phyloP scores from a whole-genome alignment of 1,139 yeast genomes.

The Kazachstania sp. region DNA sequence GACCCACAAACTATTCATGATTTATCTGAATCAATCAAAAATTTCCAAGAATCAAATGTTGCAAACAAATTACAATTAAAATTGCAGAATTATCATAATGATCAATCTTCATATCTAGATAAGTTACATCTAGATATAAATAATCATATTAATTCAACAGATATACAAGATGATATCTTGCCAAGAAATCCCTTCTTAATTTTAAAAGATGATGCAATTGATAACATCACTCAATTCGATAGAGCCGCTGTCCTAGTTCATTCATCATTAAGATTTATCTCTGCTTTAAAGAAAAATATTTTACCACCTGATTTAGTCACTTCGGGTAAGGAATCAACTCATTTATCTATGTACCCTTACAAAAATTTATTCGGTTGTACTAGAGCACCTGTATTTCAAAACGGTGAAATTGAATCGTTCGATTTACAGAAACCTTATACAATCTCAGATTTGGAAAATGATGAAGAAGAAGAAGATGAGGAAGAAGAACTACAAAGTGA shows the following conservation, averaged over 20 bases:
- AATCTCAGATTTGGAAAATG: slow-evolving; percentile 24
- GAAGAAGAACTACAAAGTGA: slow-evolving; percentile 1
- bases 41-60: slow-evolving; percentile 37
- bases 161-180: slow-evolving; percentile 61
- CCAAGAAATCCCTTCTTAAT: slow-evolving; percentile 72
- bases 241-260: slow-evolving; percentile 59
- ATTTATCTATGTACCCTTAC: slow-evolving; percentile 62
- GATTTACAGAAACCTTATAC: slow-evolving; percentile 26
- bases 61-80: slow-evolving; percentile 47
- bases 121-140: slow-evolving; percentile 45
- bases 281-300: slow-evolving; percentile 46
- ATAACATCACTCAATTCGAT: slow-evolving; percentile 54
- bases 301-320: slow-evolving; percentile 53
- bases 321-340: slow-evolving; percentile 28
- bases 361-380: slow-evolving; percentile 60
- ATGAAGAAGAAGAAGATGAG: slow-evolving; percentile 7
- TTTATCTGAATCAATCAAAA: slow-evolving; percentile 29
- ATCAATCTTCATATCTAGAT: slow-evolving; percentile 50
- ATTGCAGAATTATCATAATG: slow-evolving; percentile 36
- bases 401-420: slow-evolving; percentile 26
- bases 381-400: slow-evolving; percentile 42
- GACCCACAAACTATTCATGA: slow-evolving; percentile 19
- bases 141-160: slow-evolving; percentile 45
- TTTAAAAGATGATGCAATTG: slow-evolving; percentile 64
- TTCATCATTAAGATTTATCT: slow-evolving; percentile 56